These are phyloP conservation scores for Alternaria panax DNA, from an alignment of 2,329 filamentous ascomycete genomes.

Conservation along the genomic window DNA sequence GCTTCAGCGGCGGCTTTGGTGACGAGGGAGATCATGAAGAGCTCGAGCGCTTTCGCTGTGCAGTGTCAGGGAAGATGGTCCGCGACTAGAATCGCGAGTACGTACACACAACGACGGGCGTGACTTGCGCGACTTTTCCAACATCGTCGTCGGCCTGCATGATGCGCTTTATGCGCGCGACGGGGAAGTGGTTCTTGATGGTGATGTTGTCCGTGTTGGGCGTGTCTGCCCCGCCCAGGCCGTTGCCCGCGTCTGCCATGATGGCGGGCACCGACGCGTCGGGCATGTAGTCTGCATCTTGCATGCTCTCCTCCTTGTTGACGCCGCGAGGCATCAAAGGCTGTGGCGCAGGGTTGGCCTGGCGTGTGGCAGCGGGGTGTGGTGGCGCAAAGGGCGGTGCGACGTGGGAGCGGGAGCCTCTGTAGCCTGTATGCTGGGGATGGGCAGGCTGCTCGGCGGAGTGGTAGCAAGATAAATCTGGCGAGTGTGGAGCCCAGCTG, in stretches of 20 bases:
- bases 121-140: conserved; percentile 97
- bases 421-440: conserved; percentile 49
- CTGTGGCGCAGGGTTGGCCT: conserved; percentile 20
- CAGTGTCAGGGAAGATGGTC: conserved; percentile 11
- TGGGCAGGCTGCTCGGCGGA: conserved; percentile 51
- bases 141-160: conserved; percentile 99
- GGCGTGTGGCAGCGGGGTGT: conserved; percentile 10
- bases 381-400: conserved; percentile 19
- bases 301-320: conserved; percentile 38
- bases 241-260: conserved; percentile 30
- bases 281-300: conserved; percentile 48
- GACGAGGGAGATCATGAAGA: conserved; percentile 97
- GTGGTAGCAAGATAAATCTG: conserved; percentile 58
- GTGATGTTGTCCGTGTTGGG: conserved; percentile 64
- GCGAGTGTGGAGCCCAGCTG: conserved; percentile 52
- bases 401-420: conserved; percentile 45
- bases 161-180: conserved; percentile 96
- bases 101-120: conserved; percentile 86
- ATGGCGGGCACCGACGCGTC: conserved; percentile 41
- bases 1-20: conserved; percentile 87
- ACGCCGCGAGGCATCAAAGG: conserved; percentile 41
- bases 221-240: conserved; percentile 32
- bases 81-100: conserved; percentile 15
- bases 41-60: conserved; percentile 86
- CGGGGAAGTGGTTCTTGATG: conserved; percentile 95